Evolutionary conservation across 2,329 filamentous ascomycete species (phyloP).

Genomic region (Colletotrichum echinochloae): DNA sequence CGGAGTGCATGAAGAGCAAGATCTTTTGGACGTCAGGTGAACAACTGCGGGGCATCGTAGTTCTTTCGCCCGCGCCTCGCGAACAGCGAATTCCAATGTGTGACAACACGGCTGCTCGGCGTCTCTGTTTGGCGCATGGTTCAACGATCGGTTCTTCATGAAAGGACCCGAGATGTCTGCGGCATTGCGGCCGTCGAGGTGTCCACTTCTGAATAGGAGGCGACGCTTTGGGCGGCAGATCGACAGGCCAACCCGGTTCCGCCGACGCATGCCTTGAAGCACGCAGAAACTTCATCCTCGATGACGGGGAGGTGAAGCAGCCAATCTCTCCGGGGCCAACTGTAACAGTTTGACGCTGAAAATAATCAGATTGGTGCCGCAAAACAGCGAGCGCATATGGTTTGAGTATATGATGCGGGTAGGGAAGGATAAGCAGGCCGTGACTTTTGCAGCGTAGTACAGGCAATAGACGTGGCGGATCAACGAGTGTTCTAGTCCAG

Average conservation of each 20-base stretch:
- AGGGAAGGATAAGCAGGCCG: not conserved
- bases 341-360: conserved; percentile 11
- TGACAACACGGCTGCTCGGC: not conserved
- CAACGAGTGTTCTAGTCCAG: conserved; percentile 1
- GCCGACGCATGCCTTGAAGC: not conserved
- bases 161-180: not conserved
- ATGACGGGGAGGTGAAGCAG: not conserved
- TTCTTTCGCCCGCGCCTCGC: conserved; percentile 11
- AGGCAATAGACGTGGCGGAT: conserved; percentile 10
- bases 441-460: not conserved
- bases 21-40: conserved; percentile 23
- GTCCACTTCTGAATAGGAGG: not conserved
- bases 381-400: not conserved
- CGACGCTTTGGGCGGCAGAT: not conserved
- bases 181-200: not conserved
- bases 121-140: not conserved
- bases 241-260: not conserved
- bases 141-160: not conserved
- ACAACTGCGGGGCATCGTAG: conserved; percentile 30
- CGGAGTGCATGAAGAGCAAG: conserved; percentile 5
- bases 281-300: not conserved
- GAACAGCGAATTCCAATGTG: not conserved
- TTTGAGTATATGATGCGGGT: not conserved
- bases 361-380: not conserved
- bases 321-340: conserved; percentile 14